phyloP scores from a whole-genome alignment of 192 early-diverging fungal species.

The Entomortierella chlamydospora region DNA sequence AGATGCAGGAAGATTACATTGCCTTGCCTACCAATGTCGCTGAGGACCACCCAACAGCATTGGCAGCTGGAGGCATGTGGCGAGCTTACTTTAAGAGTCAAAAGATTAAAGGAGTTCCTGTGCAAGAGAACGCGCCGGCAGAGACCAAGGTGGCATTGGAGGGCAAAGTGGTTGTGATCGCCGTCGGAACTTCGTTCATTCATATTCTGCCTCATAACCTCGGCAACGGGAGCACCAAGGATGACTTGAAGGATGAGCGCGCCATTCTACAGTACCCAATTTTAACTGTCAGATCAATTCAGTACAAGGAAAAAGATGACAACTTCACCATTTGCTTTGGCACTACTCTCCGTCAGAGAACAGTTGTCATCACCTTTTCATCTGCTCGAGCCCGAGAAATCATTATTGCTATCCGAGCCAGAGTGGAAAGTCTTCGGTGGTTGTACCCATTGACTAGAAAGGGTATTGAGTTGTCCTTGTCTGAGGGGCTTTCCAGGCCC shows the following conservation, averaged over 20 bases:
- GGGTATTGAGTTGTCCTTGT: constrained; percentile 42
- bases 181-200: constrained; percentile 24
- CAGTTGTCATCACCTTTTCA: constrained; percentile 43
- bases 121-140: constrained; percentile 3
- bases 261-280: constrained; percentile 42
- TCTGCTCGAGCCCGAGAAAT: constrained; percentile 45
- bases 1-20: constrained; percentile 40
- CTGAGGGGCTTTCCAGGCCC: constrained; percentile 21
- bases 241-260: constrained; percentile 53
- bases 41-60: constrained; percentile 38
- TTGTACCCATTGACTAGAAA: constrained; percentile 43
- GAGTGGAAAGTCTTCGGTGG: constrained; percentile 45
- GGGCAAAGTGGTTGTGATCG: constrained; percentile 33
- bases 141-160: constrained; percentile 41
- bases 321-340: constrained; percentile 39
- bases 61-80: constrained; percentile 53
- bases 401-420: constrained; percentile 43
- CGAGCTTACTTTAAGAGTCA: constrained; percentile 40
- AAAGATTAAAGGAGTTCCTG: constrained; percentile 42
- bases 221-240: constrained; percentile 43
- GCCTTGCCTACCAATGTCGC: constrained; percentile 40
- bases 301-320: constrained; percentile 47
- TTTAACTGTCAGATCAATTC: constrained; percentile 35
- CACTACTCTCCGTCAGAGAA: constrained; percentile 45
- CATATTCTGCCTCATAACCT: constrained; percentile 48